Conservation (phyloP, 257 asterid species). For the Forsythia viridissima region DNA sequence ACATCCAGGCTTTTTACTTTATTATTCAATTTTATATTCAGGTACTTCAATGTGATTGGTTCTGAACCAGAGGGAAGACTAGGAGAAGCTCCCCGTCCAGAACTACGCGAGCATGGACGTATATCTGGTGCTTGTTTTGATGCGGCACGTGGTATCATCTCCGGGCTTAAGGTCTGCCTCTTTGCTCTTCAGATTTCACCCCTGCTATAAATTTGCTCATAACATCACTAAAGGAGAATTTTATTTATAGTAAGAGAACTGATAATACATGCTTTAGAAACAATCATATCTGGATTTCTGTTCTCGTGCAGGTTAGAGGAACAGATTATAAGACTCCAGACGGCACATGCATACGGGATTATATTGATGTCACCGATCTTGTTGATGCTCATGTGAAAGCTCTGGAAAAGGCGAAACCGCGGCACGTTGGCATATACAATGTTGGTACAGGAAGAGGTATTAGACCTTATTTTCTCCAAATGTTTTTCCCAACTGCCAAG, state of each 20-base stretch:
- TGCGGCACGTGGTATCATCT: constrained; percentile 87
- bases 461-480: not conserved
- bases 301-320: not conserved
- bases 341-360: constrained; percentile 24
- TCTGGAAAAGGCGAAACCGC: constrained; percentile 16
- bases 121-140: constrained; percentile 95
- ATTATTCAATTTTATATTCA: constrained; percentile 28
- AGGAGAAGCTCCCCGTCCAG: constrained; percentile 96
- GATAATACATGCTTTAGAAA: not conserved
- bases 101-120: constrained; percentile 87
- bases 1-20: not conserved
- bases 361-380: constrained; percentile 23
- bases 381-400: constrained; percentile 27
- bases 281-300: not conserved
- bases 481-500: not conserved
- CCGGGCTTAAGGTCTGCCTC: constrained; percentile 69
- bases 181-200: not conserved
- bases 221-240: not conserved
- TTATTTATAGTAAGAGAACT: not conserved
- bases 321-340: constrained; percentile 16
- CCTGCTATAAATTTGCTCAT: not conserved
- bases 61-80: constrained; percentile 93
- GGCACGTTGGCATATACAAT: constrained; percentile 19
- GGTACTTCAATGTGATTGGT: constrained; percentile 94
- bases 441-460: constrained; percentile 25